These are phyloP conservation scores for Prunus yedoensis DNA, from an alignment of 331 rosid genomes.

Conservation along the genomic window DNA sequence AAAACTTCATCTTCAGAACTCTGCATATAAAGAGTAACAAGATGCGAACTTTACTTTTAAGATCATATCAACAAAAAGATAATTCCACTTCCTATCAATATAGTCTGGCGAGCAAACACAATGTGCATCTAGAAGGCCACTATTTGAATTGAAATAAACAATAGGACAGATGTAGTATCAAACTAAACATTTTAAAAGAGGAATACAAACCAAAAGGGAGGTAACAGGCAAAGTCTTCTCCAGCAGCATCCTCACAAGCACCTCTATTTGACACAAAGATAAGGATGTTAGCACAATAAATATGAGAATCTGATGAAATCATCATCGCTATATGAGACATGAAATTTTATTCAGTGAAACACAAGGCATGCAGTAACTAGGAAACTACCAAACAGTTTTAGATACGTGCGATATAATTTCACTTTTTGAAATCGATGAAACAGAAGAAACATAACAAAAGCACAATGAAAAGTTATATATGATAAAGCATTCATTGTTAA, in stretches of 20 bases:
- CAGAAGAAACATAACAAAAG: background rate
- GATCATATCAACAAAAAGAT: slow-evolving; percentile 12
- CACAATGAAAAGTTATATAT: background rate
- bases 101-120: background rate
- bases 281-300: slow-evolving; percentile 29
- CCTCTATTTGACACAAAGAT: slow-evolving; percentile 44
- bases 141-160: slow-evolving; percentile 3
- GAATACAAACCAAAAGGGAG: slow-evolving; percentile 48
- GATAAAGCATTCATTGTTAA: background rate
- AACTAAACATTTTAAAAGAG: background rate
- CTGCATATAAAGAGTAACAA: slow-evolving; percentile 43
- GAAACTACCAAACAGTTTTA: background rate
- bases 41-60: background rate
- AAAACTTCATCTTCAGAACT: slow-evolving; percentile 57
- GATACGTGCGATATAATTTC: background rate
- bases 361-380: background rate
- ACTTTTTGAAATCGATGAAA: slow-evolving; percentile 2
- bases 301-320: slow-evolving; percentile 12
- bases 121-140: slow-evolving; percentile 3
- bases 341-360: slow-evolving; percentile 17
- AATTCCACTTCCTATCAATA: background rate
- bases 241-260: slow-evolving; percentile 56
- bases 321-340: background rate
- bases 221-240: slow-evolving; percentile 57
- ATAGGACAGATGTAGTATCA: background rate